Conservation (phyloP, 108 stramenopile species). For the Skeletonema menzelii region DNA sequence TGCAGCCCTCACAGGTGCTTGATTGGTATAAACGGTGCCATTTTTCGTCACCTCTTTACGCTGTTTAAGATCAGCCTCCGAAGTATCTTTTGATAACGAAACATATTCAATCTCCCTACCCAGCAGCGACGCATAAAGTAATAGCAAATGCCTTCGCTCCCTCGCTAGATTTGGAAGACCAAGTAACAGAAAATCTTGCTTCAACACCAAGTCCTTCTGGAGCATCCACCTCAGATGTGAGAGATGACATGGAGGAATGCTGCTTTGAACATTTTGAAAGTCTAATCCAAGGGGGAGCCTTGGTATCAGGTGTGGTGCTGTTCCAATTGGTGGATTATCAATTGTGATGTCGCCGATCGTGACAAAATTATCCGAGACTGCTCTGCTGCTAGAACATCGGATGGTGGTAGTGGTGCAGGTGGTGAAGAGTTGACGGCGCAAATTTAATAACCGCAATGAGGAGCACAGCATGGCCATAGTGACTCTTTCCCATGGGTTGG, state of each 20-base stretch:
- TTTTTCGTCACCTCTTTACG: constrained; percentile 47
- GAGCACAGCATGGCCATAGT: background rate
- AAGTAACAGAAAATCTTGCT: constrained; percentile 80
- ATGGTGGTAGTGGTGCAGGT: background rate
- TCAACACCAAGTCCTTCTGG: constrained; percentile 74
- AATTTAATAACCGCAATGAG: background rate
- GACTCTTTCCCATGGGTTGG: no score
- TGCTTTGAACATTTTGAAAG: constrained; percentile 1
- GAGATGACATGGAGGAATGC: constrained; percentile 42
- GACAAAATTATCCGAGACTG: constrained; percentile 26
- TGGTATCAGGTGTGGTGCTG: constrained; percentile 22
- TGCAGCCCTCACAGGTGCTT: constrained; percentile 89
- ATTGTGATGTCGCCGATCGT: constrained; percentile 42
- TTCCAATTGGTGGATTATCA: constrained; percentile 14
- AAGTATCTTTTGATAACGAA: constrained; percentile 69
- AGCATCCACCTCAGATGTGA: constrained; percentile 86
- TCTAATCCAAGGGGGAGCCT: background rate
- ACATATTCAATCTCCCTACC: constrained; percentile 71
- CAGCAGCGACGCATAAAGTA: constrained; percentile 70
- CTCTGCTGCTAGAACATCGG: background rate
- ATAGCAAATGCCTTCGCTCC: constrained; percentile 58
- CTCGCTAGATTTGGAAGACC: constrained; percentile 59
- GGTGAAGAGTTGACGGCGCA: background rate
- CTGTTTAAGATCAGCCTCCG: constrained; percentile 90
- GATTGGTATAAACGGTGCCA: constrained; percentile 56